phyloP scores from a whole-genome alignment of 2,329 filamentous ascomycete species.

The Mollisia scopiformis region DNA sequence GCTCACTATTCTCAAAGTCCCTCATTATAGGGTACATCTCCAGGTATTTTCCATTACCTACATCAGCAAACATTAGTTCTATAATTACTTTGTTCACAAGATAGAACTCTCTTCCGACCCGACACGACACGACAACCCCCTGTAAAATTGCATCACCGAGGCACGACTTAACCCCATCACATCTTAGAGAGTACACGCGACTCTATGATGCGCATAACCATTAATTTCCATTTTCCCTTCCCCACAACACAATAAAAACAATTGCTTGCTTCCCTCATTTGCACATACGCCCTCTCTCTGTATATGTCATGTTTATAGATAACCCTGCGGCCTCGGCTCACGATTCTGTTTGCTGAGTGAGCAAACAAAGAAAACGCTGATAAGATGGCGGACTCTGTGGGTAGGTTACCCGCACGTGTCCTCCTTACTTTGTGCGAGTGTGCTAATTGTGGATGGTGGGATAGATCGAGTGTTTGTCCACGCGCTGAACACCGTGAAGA shows the following conservation, averaged over 20 bases:
- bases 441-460: background rate
- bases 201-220: slow-evolving; percentile 26
- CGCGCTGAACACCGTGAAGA: slow-evolving; percentile 97
- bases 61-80: no score
- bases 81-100: no score
- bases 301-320: background rate
- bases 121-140: slow-evolving; percentile 3
- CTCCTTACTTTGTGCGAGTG: background rate
- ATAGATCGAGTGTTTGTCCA: slow-evolving; percentile 97
- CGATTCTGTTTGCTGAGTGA: background rate
- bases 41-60: no score
- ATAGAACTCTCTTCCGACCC: no score
- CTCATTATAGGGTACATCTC: no score
- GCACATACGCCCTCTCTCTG: background rate
- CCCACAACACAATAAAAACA: slow-evolving; percentile 6
- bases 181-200: no score
- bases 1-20: no score
- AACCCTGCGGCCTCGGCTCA: background rate
- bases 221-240: slow-evolving; percentile 15
- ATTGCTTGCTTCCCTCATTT: background rate
- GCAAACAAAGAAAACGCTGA: slow-evolving; percentile 6
- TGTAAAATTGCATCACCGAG: slow-evolving; percentile 15
- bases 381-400: slow-evolving; percentile 57
- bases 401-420: slow-evolving; percentile 38
- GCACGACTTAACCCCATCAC: slow-evolving; percentile 7